Evolutionary conservation across 2,329 filamentous ascomycete genomes (phyloP).

Genomic region (Dactylellina leptospora): DNA sequence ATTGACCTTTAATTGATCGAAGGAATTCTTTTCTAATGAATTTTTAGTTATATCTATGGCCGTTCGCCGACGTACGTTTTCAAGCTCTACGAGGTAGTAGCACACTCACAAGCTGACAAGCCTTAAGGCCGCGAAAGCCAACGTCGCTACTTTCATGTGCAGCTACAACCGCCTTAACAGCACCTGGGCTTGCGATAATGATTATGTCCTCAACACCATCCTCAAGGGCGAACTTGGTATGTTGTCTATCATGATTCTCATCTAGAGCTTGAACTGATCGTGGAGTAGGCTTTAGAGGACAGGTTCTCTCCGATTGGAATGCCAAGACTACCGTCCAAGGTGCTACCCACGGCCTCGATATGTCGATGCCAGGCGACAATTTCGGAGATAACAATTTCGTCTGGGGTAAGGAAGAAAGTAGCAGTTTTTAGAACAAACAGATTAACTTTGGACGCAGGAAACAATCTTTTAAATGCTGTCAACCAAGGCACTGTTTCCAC

Average conservation of each 20-base stretch:
- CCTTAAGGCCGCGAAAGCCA: constrained; percentile 33
- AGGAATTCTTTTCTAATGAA: constrained; percentile 71
- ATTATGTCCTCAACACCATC: constrained; percentile 76
- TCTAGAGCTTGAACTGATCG: background rate
- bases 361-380: constrained; percentile 89
- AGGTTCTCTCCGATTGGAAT: constrained; percentile 70
- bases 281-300: constrained; percentile 38
- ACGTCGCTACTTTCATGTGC: constrained; percentile 60
- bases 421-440: background rate
- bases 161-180: constrained; percentile 83
- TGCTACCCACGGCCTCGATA: constrained; percentile 72
- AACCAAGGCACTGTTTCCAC: constrained; percentile 88
- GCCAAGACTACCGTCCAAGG: constrained; percentile 32
- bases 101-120: too few species aligned
- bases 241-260: background rate
- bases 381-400: constrained; percentile 75
- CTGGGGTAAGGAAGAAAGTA: constrained; percentile 72
- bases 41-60: constrained; percentile 71
- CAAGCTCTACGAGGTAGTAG: too few species aligned
- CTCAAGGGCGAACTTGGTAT: constrained; percentile 63
- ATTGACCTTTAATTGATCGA: constrained; percentile 57
- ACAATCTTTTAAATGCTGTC: constrained; percentile 84
- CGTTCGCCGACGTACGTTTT: constrained; percentile 54
- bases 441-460: constrained; percentile 1
- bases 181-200: constrained; percentile 81